A percentile compares a stretch with the other conserved stretches of the same genome.
Conservation (phyloP, 2,329 filamentous ascomycete species). For the Ophiocordyceps camponoti-rufipedis region DNA sequence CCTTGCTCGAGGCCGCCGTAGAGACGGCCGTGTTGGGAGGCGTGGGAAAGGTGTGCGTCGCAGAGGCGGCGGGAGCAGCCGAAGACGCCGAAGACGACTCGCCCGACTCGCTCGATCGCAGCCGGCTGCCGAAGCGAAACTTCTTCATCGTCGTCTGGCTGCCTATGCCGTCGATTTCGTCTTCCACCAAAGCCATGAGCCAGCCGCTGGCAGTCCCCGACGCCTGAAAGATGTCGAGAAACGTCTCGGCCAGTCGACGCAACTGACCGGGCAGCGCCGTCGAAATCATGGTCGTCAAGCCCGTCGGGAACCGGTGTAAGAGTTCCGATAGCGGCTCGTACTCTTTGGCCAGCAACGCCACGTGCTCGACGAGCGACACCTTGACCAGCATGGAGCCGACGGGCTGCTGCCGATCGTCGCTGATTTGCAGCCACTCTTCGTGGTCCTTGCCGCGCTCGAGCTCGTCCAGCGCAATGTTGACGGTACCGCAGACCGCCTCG, state of each 20-base stretch:
- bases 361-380: conserved; percentile 69
- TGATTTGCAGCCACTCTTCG: conserved; percentile 76
- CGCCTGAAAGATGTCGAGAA: conserved; percentile 91
- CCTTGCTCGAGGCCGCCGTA: conserved; percentile 1
- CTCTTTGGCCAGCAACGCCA: conserved; percentile 71
- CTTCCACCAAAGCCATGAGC: conserved; percentile 84
- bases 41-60: not conserved
- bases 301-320: conserved; percentile 67
- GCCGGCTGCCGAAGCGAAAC: conserved; percentile 51
- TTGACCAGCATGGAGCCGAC: conserved; percentile 76
- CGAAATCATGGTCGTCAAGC: conserved; percentile 70
- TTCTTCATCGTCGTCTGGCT: conserved; percentile 63
- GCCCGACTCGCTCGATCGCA: conserved; percentile 53
- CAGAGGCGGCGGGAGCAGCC: too few relatives aligned
- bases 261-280: conserved; percentile 61
- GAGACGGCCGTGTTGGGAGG: not conserved
- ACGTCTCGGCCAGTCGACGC: conserved; percentile 62
- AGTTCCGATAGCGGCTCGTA: conserved; percentile 71
- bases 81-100: too few relatives aligned
- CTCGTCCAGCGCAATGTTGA: conserved; percentile 70
- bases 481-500: conserved; percentile 43
- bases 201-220: conserved; percentile 71
- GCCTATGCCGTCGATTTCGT: conserved; percentile 87
- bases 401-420: conserved; percentile 56
- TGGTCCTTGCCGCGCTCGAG: conserved; percentile 59